Evolutionary conservation across 805 yeast species (phyloP).

Genomic region (Ogataea sp.): DNA sequence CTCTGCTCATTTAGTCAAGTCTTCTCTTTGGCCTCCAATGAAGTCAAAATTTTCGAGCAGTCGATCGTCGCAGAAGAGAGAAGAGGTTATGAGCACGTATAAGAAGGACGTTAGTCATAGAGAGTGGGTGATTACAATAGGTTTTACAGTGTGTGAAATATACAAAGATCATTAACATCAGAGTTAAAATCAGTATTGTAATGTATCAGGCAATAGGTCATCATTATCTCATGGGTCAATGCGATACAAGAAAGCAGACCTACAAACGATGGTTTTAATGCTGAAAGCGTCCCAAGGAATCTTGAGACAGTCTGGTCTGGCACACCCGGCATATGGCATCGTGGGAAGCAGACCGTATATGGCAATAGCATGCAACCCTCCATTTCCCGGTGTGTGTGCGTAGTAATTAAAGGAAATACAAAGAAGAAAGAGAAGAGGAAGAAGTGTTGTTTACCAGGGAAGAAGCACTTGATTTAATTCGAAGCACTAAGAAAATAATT

Average conservation of each 20-base stretch:
- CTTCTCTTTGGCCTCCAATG: too few species aligned
- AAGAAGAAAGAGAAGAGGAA: not conserved
- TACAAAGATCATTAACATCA: too few species aligned
- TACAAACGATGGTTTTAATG: slow-evolving; percentile 98
- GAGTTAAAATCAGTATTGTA: too few species aligned
- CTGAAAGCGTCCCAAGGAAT: slow-evolving; percentile 28
- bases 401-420: not conserved
- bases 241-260: slow-evolving; percentile 71
- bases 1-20: too few species aligned
- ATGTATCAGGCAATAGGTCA: slow-evolving; percentile 88
- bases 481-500: too few species aligned
- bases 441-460: not conserved
- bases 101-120: too few species aligned
- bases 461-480: too few species aligned
- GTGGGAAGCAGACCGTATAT: slow-evolving; percentile 1
- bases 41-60: too few species aligned
- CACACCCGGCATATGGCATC: slow-evolving; percentile 18
- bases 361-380: slow-evolving; percentile 4
- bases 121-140: too few species aligned
- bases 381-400: slow-evolving; percentile 8
- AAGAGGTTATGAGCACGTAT: too few species aligned
- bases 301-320: slow-evolving; percentile 8
- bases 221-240: slow-evolving; percentile 90
- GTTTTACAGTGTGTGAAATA: too few species aligned
- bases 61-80: too few species aligned